A percentile compares a stretch with the other conserved stretches of the same genome.
These are phyloP conservation scores for Pseudoscleropodium purum DNA, from an alignment of 225 moss, liverwort and hornwort genomes.

Conservation along the genomic window DNA sequence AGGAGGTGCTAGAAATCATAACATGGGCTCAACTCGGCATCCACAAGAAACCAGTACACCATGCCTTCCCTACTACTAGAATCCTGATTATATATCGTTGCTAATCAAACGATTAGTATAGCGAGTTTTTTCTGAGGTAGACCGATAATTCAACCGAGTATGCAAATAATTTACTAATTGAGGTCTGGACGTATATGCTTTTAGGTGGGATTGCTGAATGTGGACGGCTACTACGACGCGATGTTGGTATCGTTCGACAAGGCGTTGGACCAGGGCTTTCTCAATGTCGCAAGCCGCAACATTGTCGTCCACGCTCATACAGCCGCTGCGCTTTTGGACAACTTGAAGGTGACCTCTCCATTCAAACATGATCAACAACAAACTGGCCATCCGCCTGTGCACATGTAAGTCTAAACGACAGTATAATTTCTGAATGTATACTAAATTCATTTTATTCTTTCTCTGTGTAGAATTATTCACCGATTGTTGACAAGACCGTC, in stretches of 20 bases:
- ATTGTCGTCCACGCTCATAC: conserved; percentile 25
- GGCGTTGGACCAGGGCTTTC: conserved; percentile 30
- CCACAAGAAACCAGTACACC: conserved; percentile 35
- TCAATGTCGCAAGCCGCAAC: conserved; percentile 28
- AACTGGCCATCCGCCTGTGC: too few species aligned
- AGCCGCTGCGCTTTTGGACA: conserved; percentile 14
- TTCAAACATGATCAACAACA: not conserved
- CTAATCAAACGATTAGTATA: not conserved
- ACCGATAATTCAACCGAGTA: not conserved
- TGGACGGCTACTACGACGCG: conserved; percentile 27
- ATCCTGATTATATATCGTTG: too few species aligned
- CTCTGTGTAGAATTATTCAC: not conserved
- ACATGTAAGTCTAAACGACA: not conserved
- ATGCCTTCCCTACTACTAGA: too few species aligned
- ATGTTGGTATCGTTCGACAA: conserved; percentile 25
- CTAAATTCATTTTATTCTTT: not conserved
- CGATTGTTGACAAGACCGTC: conserved; percentile 6
- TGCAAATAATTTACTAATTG: too few species aligned
- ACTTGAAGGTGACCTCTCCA: conserved; percentile 3
- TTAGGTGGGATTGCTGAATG: conserved; percentile 37
- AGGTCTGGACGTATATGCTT: not conserved
- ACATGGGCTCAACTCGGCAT: conserved; percentile 54
- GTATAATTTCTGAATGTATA: not conserved
- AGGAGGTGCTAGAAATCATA: conserved; percentile 46
- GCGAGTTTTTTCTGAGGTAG: too few species aligned